Evolutionary conservation across 2,329 filamentous ascomycete genomes (phyloP).

Genomic region (Colletotrichum abscissum): DNA sequence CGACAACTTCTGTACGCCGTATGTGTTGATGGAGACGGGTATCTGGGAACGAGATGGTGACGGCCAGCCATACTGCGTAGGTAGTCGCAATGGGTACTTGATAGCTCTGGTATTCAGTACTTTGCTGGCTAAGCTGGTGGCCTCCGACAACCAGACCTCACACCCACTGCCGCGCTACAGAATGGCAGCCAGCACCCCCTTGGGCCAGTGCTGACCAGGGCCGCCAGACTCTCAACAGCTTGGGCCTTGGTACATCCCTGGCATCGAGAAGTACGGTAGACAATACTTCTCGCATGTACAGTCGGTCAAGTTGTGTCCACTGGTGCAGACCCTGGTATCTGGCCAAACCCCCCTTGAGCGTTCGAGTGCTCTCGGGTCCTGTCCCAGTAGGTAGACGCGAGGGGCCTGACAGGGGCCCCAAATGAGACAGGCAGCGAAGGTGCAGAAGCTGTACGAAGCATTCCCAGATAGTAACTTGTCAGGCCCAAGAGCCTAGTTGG

Average conservation of each 20-base stretch:
- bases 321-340: conserved; percentile 16
- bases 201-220: not conserved
- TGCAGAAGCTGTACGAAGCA: not conserved
- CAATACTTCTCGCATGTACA: conserved; percentile 2
- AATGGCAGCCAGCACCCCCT: not conserved
- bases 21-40: not conserved
- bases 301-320: not conserved
- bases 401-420: not conserved
- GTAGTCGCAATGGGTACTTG: not conserved
- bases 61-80: not conserved
- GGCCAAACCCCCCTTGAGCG: not conserved
- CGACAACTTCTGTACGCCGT: not conserved
- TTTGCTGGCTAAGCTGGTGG: conserved; percentile 1
- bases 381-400: not conserved
- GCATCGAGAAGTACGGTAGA: conserved; percentile 12
- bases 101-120: not conserved
- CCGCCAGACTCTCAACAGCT: conserved; percentile 6
- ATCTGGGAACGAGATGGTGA: not conserved
- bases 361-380: not conserved
- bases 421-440: conserved; percentile 1
- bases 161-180: conserved; percentile 17
- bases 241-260: conserved; percentile 4
- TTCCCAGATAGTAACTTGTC: not conserved
- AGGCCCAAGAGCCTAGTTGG: not conserved
- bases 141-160: conserved; percentile 12